Conservation (phyloP, 805 yeast genomes). For the Candida nanaspora region DNA sequence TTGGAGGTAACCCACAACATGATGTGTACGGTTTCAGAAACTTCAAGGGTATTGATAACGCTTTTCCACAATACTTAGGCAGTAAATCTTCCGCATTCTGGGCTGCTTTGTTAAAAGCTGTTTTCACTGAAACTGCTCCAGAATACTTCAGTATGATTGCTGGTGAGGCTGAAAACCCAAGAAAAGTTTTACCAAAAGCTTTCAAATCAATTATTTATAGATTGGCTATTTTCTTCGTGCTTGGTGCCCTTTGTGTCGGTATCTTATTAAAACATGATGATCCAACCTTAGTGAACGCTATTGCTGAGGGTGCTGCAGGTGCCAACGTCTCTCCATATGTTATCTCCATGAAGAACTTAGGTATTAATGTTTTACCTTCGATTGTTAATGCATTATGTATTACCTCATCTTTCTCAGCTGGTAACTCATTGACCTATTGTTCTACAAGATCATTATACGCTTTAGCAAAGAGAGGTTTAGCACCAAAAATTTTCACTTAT, state of each 20-base stretch:
- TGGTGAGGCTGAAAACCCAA: slow-evolving; percentile 58
- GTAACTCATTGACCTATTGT: slow-evolving; percentile 72
- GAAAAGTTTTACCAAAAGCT: slow-evolving; percentile 69
- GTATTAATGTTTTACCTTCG: slow-evolving; percentile 62
- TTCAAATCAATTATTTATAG: slow-evolving; percentile 69
- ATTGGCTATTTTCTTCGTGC: slow-evolving; percentile 57
- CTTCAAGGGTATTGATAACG: slow-evolving; percentile 30
- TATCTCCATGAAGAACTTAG: slow-evolving; percentile 68
- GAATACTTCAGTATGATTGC: slow-evolving; percentile 83
- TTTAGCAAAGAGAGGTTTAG: slow-evolving; percentile 62
- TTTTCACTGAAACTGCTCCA: slow-evolving; percentile 74
- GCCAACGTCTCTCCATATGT: slow-evolving; percentile 80
- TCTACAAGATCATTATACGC: slow-evolving; percentile 65
- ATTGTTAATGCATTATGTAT: slow-evolving; percentile 74
- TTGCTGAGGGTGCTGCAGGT: slow-evolving; percentile 58
- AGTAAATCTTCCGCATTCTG: slow-evolving; percentile 59
- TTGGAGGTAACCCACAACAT: slow-evolving; percentile 76
- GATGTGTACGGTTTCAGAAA: slow-evolving; percentile 53
- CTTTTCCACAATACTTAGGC: slow-evolving; percentile 46
- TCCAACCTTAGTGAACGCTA: slow-evolving; percentile 48
- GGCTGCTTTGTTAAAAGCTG: slow-evolving; percentile 61
- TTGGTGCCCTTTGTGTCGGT: slow-evolving; percentile 76
- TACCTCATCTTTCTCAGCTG: slow-evolving; percentile 75
- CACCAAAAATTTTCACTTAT: slow-evolving; percentile 57
- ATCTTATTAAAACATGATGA: slow-evolving; percentile 68